Evolutionary conservation across 805 yeast species (phyloP), one percentile per base, ranked within the genome.

Genomic region (Suhomyces xylopsoci): DNA sequence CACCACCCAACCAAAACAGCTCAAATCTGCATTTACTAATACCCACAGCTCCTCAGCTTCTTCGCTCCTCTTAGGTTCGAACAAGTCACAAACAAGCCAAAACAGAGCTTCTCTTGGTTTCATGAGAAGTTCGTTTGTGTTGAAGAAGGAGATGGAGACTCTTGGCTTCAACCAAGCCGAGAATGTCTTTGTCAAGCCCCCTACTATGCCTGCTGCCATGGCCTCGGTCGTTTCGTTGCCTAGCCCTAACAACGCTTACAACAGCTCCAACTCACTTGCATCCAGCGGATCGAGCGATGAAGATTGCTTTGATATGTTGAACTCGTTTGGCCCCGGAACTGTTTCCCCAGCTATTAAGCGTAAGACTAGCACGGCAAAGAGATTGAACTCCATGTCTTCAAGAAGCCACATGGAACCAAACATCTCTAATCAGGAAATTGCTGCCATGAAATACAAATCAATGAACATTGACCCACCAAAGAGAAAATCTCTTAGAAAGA

Each of bases 111-210:
- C 79, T 2, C 54, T 68, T 47, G 79, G 79, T 0, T 75, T 75
- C 58, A 75, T 75, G 79, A 70, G 74, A 62, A 65, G 71, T 49
- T 69, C 76, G 40, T 74, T 69, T 58, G 63, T 75, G 15, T 70
- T 75, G 62, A 72, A 72, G 64, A 71, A 70, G 62, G 78, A 73
- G 54, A 68, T 74, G 66, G 68, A 66, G 47, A 60, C 61, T 14
- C 51, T 62, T 49, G 75, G 76, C 5, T 65, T 50, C 55, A 68
- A 68, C 53, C 51, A 52, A 15, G 69, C 73, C 10, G 75, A 70
- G 51, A 68, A 69, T 55, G 69, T 66, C n/a, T 48, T 56, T 24
- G 47, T 47, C 28, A 57, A 57, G 25, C 64, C 66, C 20, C 63
- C 64, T 24, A 55, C 60, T 25, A 56, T 60, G 22, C 62, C 64